Percentiles rank a stretch among this genome's conserved stretches.
Evolutionary conservation across 805 yeast species (phyloP).

Genomic region (Metschnikowia lachancei): DNA sequence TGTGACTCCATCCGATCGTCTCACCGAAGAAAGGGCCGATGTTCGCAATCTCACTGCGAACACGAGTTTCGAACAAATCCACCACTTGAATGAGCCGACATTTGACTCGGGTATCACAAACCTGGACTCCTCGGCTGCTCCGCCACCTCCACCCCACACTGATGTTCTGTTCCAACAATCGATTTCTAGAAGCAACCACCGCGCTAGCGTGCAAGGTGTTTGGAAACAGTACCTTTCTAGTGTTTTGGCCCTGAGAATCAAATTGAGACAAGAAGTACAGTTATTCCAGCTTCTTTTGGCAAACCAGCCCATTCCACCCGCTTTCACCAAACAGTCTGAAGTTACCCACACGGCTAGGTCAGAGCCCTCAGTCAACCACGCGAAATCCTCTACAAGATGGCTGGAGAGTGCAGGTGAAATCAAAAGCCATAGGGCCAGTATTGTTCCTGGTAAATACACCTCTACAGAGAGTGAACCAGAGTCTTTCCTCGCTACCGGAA

Average conservation of each 20-base stretch:
- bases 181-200: not conserved
- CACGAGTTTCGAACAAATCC: slow-evolving; percentile 18
- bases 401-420: slow-evolving; percentile 10
- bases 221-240: slow-evolving; percentile 38
- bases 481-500: slow-evolving; percentile 3
- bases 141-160: slow-evolving; percentile 18
- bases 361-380: not conserved
- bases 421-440: slow-evolving; percentile 11
- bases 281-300: slow-evolving; percentile 29
- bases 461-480: slow-evolving; percentile 3
- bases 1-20: not conserved
- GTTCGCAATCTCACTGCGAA: not conserved
- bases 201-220: slow-evolving; percentile 6
- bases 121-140: slow-evolving; percentile 12
- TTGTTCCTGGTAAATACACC: slow-evolving; percentile 7
- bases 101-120: slow-evolving; percentile 6
- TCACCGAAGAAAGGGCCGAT: not conserved
- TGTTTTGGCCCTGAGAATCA: slow-evolving; percentile 38
- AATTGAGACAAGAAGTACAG: slow-evolving; percentile 40
- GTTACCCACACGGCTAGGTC: not conserved
- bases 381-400: slow-evolving; percentile 7
- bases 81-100: slow-evolving; percentile 10
- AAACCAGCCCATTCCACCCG: slow-evolving; percentile 13
- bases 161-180: slow-evolving; percentile 3
- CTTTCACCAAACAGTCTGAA: not conserved